Base-by-base conservation (phyloP, 2,329 filamentous ascomycete species). In the Fusarium keratoplasticum region DNA sequence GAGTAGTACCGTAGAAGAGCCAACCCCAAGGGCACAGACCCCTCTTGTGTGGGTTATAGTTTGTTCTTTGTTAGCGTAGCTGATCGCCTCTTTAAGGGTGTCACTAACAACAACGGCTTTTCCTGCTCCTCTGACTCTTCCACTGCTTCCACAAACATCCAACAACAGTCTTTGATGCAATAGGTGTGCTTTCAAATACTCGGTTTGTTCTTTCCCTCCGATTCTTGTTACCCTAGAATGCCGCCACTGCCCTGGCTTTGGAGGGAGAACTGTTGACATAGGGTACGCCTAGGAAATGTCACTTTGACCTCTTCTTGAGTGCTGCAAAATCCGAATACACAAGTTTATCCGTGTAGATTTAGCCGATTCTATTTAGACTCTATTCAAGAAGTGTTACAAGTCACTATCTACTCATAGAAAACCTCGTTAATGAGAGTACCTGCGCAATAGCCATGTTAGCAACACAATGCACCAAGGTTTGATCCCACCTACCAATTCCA, bases 271-370 rank as follows among this genome's bases (percentile, higher is more conserved):
- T 2, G 18, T 40, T 40, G 5, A 20, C 18, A 20, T 11, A 42
- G 4, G n/a, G 11, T 9, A 20, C 9, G 38, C n/a, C n/a, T 42
- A 40, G 38, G 18, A 40, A 5, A n/a, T 42, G n/a, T 20, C n/a
- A 20, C n/a, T 22, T 13, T n/a, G 1, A 20, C 40, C 0, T 0
- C n/a, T 13, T 42, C 5, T 5, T 13, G 3, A 42, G 11, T 14
- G 1, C 1, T 13, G 13, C 6, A 14, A 44, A 22, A 22, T 7
- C 3, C 3, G 13, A 44, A 7, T 5, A 44, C 13, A 22, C 3
- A 22, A 22, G 6, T 4, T 22, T 22, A 2, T 44, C 5, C 6
- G 14, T 0, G 18, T 9, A 22, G 20, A 44, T 3, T 4, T 4
- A 14, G 6, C 4, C 1, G 2, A 16, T 20, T 44, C 6, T 14